Evolutionary conservation across 2,329 filamentous ascomycete species (phyloP).

Genomic region (Alternaria sp.): DNA sequence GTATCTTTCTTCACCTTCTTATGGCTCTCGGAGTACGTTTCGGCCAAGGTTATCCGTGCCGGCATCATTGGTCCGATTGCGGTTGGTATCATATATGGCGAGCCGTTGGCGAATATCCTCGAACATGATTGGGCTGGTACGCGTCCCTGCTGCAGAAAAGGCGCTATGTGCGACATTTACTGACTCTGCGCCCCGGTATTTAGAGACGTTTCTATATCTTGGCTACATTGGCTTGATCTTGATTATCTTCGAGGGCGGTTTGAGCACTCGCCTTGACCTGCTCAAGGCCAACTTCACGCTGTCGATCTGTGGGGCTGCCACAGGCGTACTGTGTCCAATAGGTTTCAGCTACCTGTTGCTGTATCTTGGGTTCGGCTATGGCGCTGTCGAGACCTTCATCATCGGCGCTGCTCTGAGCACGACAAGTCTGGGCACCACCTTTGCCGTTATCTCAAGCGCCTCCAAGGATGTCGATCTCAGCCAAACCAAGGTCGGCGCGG

Average conservation of each 20-base stretch:
- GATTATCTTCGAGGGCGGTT: conserved; percentile 60
- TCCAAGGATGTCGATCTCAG: conserved; percentile 49
- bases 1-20: conserved; percentile 20
- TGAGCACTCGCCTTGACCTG: conserved; percentile 56
- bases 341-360: conserved; percentile 48
- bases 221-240: conserved; percentile 59
- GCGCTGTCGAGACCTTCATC: conserved; percentile 36
- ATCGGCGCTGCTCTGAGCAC: conserved; percentile 38
- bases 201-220: conserved; percentile 49
- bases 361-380: conserved; percentile 53
- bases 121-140: conserved; percentile 14
- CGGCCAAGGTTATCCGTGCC: conserved; percentile 14
- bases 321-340: conserved; percentile 56
- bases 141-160: background rate
- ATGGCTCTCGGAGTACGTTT: conserved; percentile 17
- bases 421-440: conserved; percentile 41
- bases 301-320: conserved; percentile 51
- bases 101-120: conserved; percentile 17
- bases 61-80: conserved; percentile 16
- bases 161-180: background rate
- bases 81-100: conserved; percentile 15
- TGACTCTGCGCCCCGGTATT: background rate
- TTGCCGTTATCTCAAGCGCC: conserved; percentile 43
- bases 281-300: conserved; percentile 55
- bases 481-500: conserved; percentile 53